A percentile compares a stretch with the other conserved stretches of the same genome.
Conservation (phyloP, 768 basidiomycete species). For the Lentinula edodes region DNA sequence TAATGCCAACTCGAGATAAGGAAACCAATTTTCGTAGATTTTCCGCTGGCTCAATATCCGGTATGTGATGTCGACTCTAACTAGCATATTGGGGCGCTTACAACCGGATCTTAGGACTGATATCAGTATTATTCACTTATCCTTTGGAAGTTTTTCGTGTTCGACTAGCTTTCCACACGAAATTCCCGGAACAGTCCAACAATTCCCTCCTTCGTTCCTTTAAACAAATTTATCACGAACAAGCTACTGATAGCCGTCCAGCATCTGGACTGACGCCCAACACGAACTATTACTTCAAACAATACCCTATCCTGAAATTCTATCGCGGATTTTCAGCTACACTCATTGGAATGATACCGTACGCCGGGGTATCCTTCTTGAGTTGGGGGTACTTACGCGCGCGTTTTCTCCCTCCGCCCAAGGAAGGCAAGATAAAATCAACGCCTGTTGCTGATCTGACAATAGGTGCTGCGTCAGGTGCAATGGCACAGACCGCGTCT, state of each 20-base stretch:
- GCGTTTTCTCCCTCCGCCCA: conserved; percentile 43
- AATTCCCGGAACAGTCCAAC: conserved; percentile 14
- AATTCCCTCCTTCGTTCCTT: conserved; percentile 55
- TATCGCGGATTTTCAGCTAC: conserved; percentile 98
- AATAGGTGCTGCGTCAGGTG: conserved; percentile 84
- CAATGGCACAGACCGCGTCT: conserved; percentile 79
- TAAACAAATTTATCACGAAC: conserved; percentile 67
- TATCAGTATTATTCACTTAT: conserved; percentile 89
- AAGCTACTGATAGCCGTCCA: conserved; percentile 22
- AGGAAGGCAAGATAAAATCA: conserved; percentile 30
- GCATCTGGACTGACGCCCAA: conserved; percentile 4
- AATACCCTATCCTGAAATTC: conserved; percentile 79
- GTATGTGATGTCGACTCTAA: conserved; percentile 32
- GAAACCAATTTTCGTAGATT: conserved; percentile 82
- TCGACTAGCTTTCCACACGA: conserved; percentile 85
- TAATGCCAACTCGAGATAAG: conserved; percentile 78
- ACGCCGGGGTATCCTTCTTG: conserved; percentile 92
- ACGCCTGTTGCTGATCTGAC: conserved; percentile 60
- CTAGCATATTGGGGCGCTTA: not conserved
- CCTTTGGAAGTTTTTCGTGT: conserved; percentile 95
- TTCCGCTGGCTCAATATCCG: conserved; percentile 81
- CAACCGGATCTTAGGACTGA: conserved; percentile 47
- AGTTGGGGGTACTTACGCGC: conserved; percentile 80
- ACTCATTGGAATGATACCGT: conserved; percentile 87
- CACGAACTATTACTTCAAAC: conserved; percentile 38